Base-by-base conservation (phyloP, 352 stramenopile genomes). In the Phytophthora citrophthora region DNA sequence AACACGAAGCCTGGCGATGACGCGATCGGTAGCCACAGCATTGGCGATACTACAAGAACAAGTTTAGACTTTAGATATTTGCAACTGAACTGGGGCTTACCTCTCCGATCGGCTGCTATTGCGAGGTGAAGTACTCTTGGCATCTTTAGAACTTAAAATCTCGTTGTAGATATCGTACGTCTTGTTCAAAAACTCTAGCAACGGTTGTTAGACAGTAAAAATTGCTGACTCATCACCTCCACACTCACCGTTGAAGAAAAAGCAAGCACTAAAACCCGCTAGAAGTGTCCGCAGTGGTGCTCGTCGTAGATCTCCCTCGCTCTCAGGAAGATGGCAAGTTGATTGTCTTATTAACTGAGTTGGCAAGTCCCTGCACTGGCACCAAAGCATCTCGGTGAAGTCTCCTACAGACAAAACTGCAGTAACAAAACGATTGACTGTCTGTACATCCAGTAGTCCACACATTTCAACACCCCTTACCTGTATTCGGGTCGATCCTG, bases 301-400 rank as follows among this genome's bases (percentile, higher is more conserved):
- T 15, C 50, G 43, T 18, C 64, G 44, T 2, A 65, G 49, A 2
- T 65, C 68, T n/a, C 81, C 72, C 1, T 82, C 67, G 13, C 53
- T 58, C 32, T 77, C 65, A 2, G 58, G 50, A 12, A 89, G 26
- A 56, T 90, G 81, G 10, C 59, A 74, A 2, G 70, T 69, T 31
- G 75, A 65, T 27, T 83, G 79, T 18, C 70, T 59, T 41, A 90
- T 56, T 26, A 86, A 43, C 23, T 76, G 55, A 4, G 15, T 39
- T 5, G 81, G 75, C 16, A 90, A 57, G 53, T 90, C 77, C 38
- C 70, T 70, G 58, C 79, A 90, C 29, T 88, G 77, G 27, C 70
- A 81, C 77, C 60, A 76, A 4, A 90, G 31, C 55, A 90, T 70
- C 54, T 90, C 79, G 0, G 54, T 75, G 52, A 90, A 89, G 63